Percentiles rank a stretch among this genome's conserved stretches.
Evolutionary conservation across 768 basidiomycete species (phyloP).

Genomic region (Termitomyces eurrhizus): DNA sequence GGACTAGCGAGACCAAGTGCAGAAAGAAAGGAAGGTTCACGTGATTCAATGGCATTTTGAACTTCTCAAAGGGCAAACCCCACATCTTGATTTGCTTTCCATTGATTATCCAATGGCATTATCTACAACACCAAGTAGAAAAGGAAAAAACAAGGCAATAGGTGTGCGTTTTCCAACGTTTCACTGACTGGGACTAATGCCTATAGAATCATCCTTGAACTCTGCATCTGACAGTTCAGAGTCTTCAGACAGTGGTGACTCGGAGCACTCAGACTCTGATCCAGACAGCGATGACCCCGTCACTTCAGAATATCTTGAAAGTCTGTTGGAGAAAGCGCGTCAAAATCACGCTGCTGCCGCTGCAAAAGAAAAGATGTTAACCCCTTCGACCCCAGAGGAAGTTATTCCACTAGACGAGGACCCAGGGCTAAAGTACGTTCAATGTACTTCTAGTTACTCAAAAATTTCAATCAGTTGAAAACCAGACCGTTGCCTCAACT

Average conservation of each 20-base stretch:
- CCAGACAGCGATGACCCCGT: conserved; percentile 44
- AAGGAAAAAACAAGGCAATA: conserved; percentile 44
- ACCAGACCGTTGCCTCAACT: conserved; percentile 58
- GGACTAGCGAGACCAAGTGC: background rate
- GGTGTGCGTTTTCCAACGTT: conserved; percentile 19
- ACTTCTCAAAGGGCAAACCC: background rate
- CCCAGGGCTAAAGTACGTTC: conserved; percentile 32
- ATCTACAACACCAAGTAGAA: conserved; percentile 26
- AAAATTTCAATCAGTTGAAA: background rate
- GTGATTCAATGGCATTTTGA: conserved; percentile 13
- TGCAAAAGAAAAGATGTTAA: conserved; percentile 23
- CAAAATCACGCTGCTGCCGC: conserved; percentile 38
- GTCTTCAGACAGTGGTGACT: conserved; percentile 25
- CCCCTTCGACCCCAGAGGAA: conserved; percentile 31
- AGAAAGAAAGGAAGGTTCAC: background rate
- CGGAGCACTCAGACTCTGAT: conserved; percentile 35
- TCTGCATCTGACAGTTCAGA: conserved; percentile 26
- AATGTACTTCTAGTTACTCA: background rate
- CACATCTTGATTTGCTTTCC: background rate
- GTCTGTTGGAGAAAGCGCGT: conserved; percentile 59
- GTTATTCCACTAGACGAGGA: conserved; percentile 46
- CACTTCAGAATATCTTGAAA: conserved; percentile 58
- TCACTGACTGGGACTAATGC: background rate
- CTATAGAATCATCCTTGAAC: conserved; percentile 3
- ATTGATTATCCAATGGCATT: conserved; percentile 11